These are phyloP conservation scores for Aureobasidium subglaciale DNA, from an alignment of 2,329 filamentous ascomycete species.

Conservation along the genomic window DNA sequence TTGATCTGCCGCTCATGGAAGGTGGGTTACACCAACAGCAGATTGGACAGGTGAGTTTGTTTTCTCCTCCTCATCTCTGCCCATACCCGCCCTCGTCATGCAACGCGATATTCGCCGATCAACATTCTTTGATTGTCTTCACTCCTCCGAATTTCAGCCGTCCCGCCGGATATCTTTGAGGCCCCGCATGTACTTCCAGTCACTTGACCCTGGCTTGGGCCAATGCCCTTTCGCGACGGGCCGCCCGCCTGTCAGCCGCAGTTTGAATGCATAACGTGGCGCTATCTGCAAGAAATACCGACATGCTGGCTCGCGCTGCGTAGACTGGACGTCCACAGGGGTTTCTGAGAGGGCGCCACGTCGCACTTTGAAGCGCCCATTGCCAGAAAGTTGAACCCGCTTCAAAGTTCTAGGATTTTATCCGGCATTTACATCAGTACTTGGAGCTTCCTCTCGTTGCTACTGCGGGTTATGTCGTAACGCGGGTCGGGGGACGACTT, in stretches of 20 bases:
- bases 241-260: conserved; percentile 18
- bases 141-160: conserved; percentile 1
- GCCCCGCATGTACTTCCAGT: conserved; percentile 51
- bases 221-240: conserved; percentile 23
- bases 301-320: background rate
- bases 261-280: conserved; percentile 11
- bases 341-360: conserved; percentile 6
- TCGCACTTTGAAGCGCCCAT: conserved; percentile 5
- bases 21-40: conserved; percentile 66
- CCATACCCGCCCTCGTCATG: background rate
- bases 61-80: conserved; percentile 8
- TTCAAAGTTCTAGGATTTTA: background rate
- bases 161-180: background rate
- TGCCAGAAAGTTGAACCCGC: background rate
- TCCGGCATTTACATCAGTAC: background rate
- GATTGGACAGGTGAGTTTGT: conserved; percentile 79
- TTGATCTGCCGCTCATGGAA: conserved; percentile 66
- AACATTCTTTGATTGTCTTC: background rate
- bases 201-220: conserved; percentile 50
- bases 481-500: background rate
- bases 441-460: background rate
- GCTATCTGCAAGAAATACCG: conserved; percentile 6
- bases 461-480: background rate
- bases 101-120: conserved; percentile 2
- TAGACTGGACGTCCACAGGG: background rate